Percentiles rank a stretch among this genome's conserved stretches.
Conservation (phyloP, 2,329 filamentous ascomycete genomes). For the Talaromyces sp. region DNA sequence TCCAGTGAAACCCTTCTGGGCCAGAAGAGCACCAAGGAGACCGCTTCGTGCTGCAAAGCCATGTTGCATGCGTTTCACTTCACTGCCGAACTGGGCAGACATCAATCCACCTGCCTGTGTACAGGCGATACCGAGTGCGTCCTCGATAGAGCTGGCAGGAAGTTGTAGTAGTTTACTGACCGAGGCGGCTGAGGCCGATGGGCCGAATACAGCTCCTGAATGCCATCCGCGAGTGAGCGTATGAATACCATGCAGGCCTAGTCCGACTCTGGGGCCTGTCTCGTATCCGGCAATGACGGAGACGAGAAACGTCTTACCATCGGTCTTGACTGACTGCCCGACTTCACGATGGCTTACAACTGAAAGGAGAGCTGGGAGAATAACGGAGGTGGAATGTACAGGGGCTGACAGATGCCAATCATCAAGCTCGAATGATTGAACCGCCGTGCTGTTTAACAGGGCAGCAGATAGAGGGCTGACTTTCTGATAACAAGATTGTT, state of each 20-base stretch:
- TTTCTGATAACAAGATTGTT: conserved; percentile 23
- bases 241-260: conserved; percentile 35
- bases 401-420: conserved; percentile 42
- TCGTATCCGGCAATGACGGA: conserved; percentile 39
- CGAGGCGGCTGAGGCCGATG: conserved; percentile 30
- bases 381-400: conserved; percentile 34
- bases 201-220: conserved; percentile 38
- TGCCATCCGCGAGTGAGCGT: conserved; percentile 41
- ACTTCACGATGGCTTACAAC: conserved; percentile 17
- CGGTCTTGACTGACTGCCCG: conserved; percentile 14
- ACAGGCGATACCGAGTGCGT: conserved; percentile 38
- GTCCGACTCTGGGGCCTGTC: conserved; percentile 35
- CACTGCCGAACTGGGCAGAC: conserved; percentile 41
- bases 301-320: conserved; percentile 30
- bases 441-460: conserved; percentile 41
- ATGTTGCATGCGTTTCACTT: conserved; percentile 45
- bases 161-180: conserved; percentile 31
- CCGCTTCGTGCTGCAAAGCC: conserved; percentile 44
- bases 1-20: conserved; percentile 36
- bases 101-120: conserved; percentile 37
- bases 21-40: conserved; percentile 37
- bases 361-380: conserved; percentile 40
- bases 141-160: conserved; percentile 24
- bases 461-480: conserved; percentile 36
- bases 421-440: conserved; percentile 44